Evolutionary conservation across 768 basidiomycete species (phyloP), one percentile per base, ranked within the genome.

Genomic region (Phaeotremella skinneri): DNA sequence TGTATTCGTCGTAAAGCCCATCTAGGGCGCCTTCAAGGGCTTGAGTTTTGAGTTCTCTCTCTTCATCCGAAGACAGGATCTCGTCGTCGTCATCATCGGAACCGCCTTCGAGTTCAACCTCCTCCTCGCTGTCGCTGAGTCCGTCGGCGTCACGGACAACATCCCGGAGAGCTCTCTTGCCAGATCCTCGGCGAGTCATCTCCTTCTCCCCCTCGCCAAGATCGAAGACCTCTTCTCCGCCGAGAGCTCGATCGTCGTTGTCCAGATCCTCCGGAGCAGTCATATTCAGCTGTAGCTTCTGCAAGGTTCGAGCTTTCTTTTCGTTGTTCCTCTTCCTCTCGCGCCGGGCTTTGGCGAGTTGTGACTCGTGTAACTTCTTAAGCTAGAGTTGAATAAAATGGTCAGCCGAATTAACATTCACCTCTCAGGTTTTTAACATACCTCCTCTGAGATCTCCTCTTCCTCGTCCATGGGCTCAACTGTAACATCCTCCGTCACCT

Each of bases 281-380:
- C 96, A 99, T 99, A 72, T 90, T 87, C 47, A 98, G 82, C 74
- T 98, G 96, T 85, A 98, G 88, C 52, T 93, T 87, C 72, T 91
- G 90, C 39, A 98, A 86, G 0, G 91, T 89, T 64, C 87, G 85
- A 27, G 83, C 81, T 78, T 89, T 90, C 70, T 89, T 81, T 79
- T 98, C 96, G 77, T 97, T 97, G 1, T 87, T 85, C 32, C 85
- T 83, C 54, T 91, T 84, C 53, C 89, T 83, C 66, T 90, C 88
- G 6, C 89, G 87, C 75, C 91, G 91, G 39, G 83, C 75, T 48
- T 86, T 84, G 27, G 86, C 83, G 42, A 62, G 39, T 82, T 81
- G 29, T 84, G 86, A 78, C 90, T 92, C 81, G 61, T 90, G 90
- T 14, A 91, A 80, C 47, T 88, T 85, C 71, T 89, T 88, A 43